A percentile compares a stretch with the other conserved stretches of the same genome.
These are phyloP conservation scores for Phytomonas francai DNA, from an alignment of 208 protist species.

Conservation along the genomic window DNA sequence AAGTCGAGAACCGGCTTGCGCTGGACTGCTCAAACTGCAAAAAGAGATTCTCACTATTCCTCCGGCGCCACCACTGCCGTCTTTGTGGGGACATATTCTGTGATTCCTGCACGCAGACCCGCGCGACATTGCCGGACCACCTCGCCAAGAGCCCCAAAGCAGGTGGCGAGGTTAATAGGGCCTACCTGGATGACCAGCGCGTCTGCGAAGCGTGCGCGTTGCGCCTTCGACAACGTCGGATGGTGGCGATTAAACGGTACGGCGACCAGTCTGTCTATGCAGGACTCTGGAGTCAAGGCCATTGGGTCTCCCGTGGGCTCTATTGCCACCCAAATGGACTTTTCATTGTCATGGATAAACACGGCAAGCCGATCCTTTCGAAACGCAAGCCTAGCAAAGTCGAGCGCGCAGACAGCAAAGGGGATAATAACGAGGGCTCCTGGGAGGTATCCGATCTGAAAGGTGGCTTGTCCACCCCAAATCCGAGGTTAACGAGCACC, in stretches of 20 bases:
- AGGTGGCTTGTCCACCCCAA: neutral
- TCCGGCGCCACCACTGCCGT: slow-evolving; percentile 89
- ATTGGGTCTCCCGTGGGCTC: slow-evolving; percentile 69
- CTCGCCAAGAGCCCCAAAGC: slow-evolving; percentile 25
- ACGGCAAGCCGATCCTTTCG: slow-evolving; percentile 35
- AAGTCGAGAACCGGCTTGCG: slow-evolving; percentile 59
- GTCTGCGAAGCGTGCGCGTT: slow-evolving; percentile 72
- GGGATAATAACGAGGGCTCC: slow-evolving; percentile 1
- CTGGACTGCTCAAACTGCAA: slow-evolving; percentile 69
- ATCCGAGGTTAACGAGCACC: neutral
- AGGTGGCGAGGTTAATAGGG: slow-evolving; percentile 13
- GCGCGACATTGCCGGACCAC: slow-evolving; percentile 54
- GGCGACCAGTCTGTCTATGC: slow-evolving; percentile 63
- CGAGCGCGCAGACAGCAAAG: neutral
- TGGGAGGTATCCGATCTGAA: neutral
- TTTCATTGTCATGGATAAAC: slow-evolving; percentile 55
- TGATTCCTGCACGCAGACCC: slow-evolving; percentile 69
- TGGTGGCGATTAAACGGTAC: slow-evolving; percentile 54
- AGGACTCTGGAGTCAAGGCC: slow-evolving; percentile 61
- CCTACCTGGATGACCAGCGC: slow-evolving; percentile 22
- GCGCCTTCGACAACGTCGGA: slow-evolving; percentile 62
- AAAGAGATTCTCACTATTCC: slow-evolving; percentile 70
- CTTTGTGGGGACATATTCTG: slow-evolving; percentile 90
- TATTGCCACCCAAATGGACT: slow-evolving; percentile 65
- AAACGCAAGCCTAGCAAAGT: neutral